These are phyloP conservation scores for Vitis labrusca DNA, from an alignment of 164 flowering plant species.

Conservation along the genomic window DNA sequence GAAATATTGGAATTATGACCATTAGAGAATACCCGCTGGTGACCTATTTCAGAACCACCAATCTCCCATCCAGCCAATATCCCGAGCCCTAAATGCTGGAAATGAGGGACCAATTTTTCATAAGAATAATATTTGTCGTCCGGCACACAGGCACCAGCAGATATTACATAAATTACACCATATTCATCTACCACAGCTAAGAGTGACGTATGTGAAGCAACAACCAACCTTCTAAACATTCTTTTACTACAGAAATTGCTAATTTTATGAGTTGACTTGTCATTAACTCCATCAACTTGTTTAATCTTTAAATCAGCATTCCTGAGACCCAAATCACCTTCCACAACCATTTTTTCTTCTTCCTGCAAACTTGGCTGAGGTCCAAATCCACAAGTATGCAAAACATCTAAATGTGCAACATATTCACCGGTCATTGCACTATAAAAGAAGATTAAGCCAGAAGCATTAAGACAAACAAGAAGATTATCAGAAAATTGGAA, in stretches of 20 bases:
- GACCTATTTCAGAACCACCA: conserved; percentile 72
- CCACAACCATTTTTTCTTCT: conserved; percentile 16
- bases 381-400: conserved; percentile 40
- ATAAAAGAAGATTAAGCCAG: conserved; percentile 60
- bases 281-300: conserved; percentile 14
- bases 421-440: conserved; percentile 57
- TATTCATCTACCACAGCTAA: conserved; percentile 71
- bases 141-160: conserved; percentile 38
- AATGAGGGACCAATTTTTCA: conserved; percentile 40
- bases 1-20: conserved; percentile 7
- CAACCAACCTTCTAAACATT: conserved; percentile 59
- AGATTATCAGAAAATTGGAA: conserved; percentile 65
- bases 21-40: conserved; percentile 36
- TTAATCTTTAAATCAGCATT: conserved; percentile 16
- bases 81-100: conserved; percentile 45
- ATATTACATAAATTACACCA: conserved; percentile 67
- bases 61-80: conserved; percentile 64
- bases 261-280: conserved; percentile 4
- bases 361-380: conserved; percentile 15
- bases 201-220: conserved; percentile 59
- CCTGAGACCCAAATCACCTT: conserved; percentile 11
- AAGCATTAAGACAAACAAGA: conserved; percentile 66
- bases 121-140: conserved; percentile 25
- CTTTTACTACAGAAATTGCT: conserved; percentile 22
- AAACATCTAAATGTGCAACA: conserved; percentile 52